A percentile compares a stretch with the other conserved stretches of the same genome.
Evolutionary conservation across 805 yeast genomes (phyloP).

Genomic region (Myxozyma melibiosi): DNA sequence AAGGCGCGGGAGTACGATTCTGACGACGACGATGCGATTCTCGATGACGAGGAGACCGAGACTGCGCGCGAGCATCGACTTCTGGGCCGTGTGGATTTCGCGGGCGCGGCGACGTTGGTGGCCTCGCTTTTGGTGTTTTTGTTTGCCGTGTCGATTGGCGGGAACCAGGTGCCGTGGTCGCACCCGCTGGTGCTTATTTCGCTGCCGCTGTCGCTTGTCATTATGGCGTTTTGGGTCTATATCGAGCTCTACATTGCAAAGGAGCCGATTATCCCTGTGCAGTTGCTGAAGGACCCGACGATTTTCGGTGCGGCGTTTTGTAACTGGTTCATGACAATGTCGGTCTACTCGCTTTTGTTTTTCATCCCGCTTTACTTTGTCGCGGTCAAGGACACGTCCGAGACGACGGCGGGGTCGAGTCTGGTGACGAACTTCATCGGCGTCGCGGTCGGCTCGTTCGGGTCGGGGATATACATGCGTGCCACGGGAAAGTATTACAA

Average conservation of each 20-base stretch:
- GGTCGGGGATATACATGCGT: constrained; percentile 67
- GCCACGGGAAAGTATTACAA: constrained; percentile 52
- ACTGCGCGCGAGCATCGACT: constrained; percentile 19
- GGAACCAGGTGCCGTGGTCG: constrained; percentile 54
- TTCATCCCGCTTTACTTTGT: constrained; percentile 73
- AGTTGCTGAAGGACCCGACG: constrained; percentile 59
- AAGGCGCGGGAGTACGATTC: constrained; percentile 42
- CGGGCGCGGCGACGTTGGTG: constrained; percentile 65
- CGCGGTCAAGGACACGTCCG: constrained; percentile 54
- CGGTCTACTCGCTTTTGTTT: constrained; percentile 63
- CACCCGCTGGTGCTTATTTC: constrained; percentile 47
- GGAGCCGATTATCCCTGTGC: constrained; percentile 71
- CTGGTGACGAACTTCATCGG: constrained; percentile 60
- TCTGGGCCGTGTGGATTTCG: constrained; percentile 62
- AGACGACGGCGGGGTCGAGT: constrained; percentile 60
- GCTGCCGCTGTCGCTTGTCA: constrained; percentile 42
- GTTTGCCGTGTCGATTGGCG: constrained; percentile 70
- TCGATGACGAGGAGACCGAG: constrained; percentile 17
- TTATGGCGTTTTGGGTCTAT: constrained; percentile 49
- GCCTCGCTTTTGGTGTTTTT: constrained; percentile 59
- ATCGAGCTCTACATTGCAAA: constrained; percentile 55
- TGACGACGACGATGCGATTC: constrained; percentile 11
- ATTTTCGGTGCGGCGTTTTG: constrained; percentile 65
- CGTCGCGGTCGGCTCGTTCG: constrained; percentile 67
- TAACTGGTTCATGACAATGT: constrained; percentile 74